A percentile compares a stretch with the other conserved stretches of the same genome.
phyloP scores from a whole-genome alignment of 768 basidiomycete species.

The Trametes gibbosa region DNA sequence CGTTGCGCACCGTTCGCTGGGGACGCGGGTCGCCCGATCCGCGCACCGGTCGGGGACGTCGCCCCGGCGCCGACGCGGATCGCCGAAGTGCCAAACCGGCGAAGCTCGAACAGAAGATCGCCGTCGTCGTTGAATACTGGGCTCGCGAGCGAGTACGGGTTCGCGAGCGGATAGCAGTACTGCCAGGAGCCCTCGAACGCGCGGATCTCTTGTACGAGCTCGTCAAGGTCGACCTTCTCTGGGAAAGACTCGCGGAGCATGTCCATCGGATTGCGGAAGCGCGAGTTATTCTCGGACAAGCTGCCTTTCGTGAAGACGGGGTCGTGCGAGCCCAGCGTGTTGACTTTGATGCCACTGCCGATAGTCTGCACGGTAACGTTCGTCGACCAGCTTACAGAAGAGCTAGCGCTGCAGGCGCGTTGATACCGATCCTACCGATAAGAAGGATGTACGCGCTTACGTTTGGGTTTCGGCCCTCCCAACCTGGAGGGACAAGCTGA shows the following conservation, averaged over 20 bases:
- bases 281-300: not conserved
- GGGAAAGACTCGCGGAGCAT: slow-evolving; percentile 25
- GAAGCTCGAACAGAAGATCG: slow-evolving; percentile 32
- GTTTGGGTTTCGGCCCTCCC: slow-evolving; percentile 1
- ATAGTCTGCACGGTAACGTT: slow-evolving; percentile 20
- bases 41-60: not conserved
- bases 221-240: slow-evolving; percentile 22
- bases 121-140: slow-evolving; percentile 32
- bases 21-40: not conserved
- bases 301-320: slow-evolving; percentile 18
- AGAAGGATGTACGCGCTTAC: not conserved
- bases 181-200: slow-evolving; percentile 31
- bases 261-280: slow-evolving; percentile 20
- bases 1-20: not conserved
- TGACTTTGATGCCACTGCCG: slow-evolving; percentile 25
- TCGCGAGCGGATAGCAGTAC: slow-evolving; percentile 23
- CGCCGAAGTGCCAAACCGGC: slow-evolving; percentile 5
- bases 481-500: slow-evolving; percentile 22
- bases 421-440: not conserved
- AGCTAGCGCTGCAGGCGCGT: slow-evolving; percentile 20
- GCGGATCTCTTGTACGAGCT: slow-evolving; percentile 24
- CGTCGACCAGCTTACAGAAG: slow-evolving; percentile 26
- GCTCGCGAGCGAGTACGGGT: slow-evolving; percentile 29
- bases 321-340: slow-evolving; percentile 11
- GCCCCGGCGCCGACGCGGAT: not conserved